phyloP scores from a whole-genome alignment of 306 rosid genomes.

The Trifolium subterraneum region DNA sequence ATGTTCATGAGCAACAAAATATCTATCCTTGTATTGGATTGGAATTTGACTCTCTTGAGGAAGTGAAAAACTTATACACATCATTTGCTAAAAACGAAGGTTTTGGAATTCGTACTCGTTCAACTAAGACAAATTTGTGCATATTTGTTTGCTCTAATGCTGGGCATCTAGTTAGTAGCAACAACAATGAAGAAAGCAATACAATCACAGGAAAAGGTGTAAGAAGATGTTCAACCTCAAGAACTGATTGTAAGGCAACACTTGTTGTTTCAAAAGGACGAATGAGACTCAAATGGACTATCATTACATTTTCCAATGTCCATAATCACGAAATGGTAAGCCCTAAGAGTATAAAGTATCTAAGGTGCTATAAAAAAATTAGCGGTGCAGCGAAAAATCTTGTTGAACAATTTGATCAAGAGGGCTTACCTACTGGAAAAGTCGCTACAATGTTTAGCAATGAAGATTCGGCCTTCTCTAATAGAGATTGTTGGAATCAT shows the following conservation, averaged over 20 bases:
- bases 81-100: neutral
- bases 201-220: too few relatives aligned
- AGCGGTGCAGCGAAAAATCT: too few relatives aligned
- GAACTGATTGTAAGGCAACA: neutral
- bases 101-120: neutral
- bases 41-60: too few relatives aligned
- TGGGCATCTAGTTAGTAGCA: neutral
- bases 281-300: neutral
- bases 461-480: neutral
- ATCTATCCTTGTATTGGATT: too few relatives aligned
- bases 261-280: neutral
- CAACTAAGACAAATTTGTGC: neutral
- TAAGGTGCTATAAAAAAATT: too few relatives aligned
- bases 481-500: slow-evolving; percentile 19
- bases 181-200: neutral
- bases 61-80: neutral
- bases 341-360: too few relatives aligned
- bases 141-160: neutral
- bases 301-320: neutral
- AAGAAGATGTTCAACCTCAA: neutral
- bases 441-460: neutral
- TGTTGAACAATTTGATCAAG: slow-evolving; percentile 11
- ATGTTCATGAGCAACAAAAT: too few relatives aligned
- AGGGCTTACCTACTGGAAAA: neutral
- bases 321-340: too few relatives aligned